These are phyloP conservation scores for Globisporangium canariense DNA, from an alignment of 352 stramenopile genomes.

Conservation along the genomic window DNA sequence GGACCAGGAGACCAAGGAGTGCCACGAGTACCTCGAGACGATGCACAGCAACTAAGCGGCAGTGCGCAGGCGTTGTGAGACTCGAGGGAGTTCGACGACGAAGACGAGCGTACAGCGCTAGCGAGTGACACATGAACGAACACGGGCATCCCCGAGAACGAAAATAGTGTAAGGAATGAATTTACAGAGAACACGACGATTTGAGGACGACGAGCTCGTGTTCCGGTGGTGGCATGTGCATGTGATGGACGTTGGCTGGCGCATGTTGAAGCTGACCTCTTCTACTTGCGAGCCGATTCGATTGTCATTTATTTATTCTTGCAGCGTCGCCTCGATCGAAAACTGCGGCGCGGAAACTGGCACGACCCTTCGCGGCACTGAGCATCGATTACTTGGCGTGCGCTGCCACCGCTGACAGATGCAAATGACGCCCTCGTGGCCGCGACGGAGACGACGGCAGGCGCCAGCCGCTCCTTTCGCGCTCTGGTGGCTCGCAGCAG, in stretches of 20 bases:
- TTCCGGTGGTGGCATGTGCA: no score
- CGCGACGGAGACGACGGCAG: background rate
- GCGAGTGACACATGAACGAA: background rate
- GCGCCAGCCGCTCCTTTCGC: background rate
- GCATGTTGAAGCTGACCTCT: no score
- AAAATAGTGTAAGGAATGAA: conserved; percentile 11
- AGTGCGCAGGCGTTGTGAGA: background rate
- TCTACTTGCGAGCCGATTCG: no score
- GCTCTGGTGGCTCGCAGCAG: background rate
- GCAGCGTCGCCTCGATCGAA: background rate
- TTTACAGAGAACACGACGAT: conserved; percentile 9
- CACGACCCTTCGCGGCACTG: background rate
- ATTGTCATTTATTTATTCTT: background rate
- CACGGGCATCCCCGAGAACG: background rate
- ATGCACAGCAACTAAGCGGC: conserved; percentile 75
- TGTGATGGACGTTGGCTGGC: no score
- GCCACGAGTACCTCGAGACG: conserved; percentile 73
- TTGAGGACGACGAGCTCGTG: background rate
- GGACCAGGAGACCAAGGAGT: conserved; percentile 74
- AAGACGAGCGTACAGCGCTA: background rate
- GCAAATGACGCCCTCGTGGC: background rate
- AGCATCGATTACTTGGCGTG: background rate
- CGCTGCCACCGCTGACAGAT: background rate
- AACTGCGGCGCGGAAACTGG: background rate
- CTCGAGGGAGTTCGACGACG: background rate